phyloP scores from a whole-genome alignment of 306 rosid species.

The Citrullus colocynthis region DNA sequence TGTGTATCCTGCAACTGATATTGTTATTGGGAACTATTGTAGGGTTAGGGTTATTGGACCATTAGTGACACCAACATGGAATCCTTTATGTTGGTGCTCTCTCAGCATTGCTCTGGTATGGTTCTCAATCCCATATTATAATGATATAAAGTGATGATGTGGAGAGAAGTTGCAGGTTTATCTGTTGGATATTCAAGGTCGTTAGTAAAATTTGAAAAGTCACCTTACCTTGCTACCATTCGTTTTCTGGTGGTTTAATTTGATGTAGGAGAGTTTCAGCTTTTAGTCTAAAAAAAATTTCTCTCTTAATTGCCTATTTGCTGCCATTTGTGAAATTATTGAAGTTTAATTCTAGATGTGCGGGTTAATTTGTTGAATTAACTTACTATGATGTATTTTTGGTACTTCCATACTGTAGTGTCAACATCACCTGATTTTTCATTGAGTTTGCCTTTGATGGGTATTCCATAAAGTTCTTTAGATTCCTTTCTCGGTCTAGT shows the following conservation, averaged over 20 bases:
- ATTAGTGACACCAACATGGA: constrained; percentile 84
- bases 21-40: constrained; percentile 74
- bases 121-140: constrained; percentile 68
- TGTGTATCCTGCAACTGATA: constrained; percentile 56
- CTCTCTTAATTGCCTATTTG: neutral
- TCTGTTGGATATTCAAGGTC: constrained; percentile 23
- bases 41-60: constrained; percentile 88
- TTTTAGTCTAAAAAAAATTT: neutral
- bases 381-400: neutral
- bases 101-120: constrained; percentile 83
- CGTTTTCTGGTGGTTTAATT: constrained; percentile 3
- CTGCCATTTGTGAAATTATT: neutral
- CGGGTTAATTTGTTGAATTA: neutral
- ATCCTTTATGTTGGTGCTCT: constrained; percentile 86
- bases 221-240: neutral
- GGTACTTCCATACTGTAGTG: neutral
- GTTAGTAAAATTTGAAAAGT: neutral
- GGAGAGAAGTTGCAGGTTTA: constrained; percentile 35
- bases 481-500: neutral
- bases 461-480: neutral
- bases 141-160: constrained; percentile 32
- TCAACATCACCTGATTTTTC: neutral
- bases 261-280: constrained; percentile 2
- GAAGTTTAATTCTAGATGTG: neutral
- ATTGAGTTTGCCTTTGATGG: neutral